phyloP scores from a whole-genome alignment of 495 filamentous ascomycete species.

The Hypomontagnella submonticulosa region DNA sequence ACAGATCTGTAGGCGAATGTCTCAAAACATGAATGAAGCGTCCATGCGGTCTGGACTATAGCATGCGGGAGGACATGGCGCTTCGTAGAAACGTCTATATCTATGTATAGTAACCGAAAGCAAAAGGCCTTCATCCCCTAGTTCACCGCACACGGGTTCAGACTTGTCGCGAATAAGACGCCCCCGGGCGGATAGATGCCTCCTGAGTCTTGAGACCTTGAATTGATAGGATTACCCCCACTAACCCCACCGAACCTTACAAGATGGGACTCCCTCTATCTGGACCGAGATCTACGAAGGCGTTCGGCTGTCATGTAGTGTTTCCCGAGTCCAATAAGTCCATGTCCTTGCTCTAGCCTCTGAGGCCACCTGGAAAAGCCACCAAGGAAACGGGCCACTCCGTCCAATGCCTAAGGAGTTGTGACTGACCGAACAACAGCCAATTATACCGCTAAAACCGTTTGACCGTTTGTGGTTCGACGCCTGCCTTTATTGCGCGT shows the following conservation, averaged over 20 bases:
- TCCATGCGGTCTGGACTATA: slow-evolving; percentile 18
- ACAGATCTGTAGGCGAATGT: slow-evolving; percentile 30
- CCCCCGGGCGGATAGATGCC: slow-evolving; percentile 14
- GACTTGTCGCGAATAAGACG: slow-evolving; percentile 24
- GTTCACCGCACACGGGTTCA: slow-evolving; percentile 16
- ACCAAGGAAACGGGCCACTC: slow-evolving; percentile 35
- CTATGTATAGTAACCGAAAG: slow-evolving; percentile 10
- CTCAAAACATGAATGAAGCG: slow-evolving; percentile 40
- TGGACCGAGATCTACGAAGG: slow-evolving; percentile 46
- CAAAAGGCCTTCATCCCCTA: slow-evolving; percentile 24
- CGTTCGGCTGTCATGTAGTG: slow-evolving; percentile 41
- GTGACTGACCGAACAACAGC: slow-evolving; percentile 35
- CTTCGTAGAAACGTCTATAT: slow-evolving; percentile 23
- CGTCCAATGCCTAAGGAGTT: slow-evolving; percentile 35
- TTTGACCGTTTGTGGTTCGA: slow-evolving; percentile 40
- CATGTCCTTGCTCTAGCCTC: slow-evolving; percentile 28
- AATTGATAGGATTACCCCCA: slow-evolving; percentile 43
- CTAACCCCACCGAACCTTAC: slow-evolving; percentile 32
- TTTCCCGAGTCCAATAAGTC: slow-evolving; percentile 40
- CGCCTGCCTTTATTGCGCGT: slow-evolving; percentile 36
- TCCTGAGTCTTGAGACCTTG: slow-evolving; percentile 19
- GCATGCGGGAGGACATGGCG: slow-evolving; percentile 30
- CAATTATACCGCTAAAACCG: slow-evolving; percentile 33
- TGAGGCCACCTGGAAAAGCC: slow-evolving; percentile 32
- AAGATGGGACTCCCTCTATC: slow-evolving; percentile 34